A percentile compares a stretch with the other conserved stretches of the same genome.
phyloP scores from a whole-genome alignment of 345 rosid species.

The Diplotaxis tenuifolia region DNA sequence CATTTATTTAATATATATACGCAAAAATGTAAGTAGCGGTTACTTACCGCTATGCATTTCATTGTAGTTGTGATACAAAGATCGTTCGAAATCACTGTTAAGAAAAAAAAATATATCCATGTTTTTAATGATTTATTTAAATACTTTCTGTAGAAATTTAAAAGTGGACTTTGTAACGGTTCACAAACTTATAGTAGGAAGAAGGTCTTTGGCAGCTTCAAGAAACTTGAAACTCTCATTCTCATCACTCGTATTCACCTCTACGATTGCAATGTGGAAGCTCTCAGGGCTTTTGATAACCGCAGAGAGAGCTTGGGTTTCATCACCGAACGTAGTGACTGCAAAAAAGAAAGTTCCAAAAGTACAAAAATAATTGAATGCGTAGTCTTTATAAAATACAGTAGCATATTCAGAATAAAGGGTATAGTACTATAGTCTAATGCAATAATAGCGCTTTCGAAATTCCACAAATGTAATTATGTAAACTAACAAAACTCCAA shows the following conservation, averaged over 20 bases:
- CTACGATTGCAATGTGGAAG: slow-evolving; percentile 86
- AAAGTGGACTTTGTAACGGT: neutral
- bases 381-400: neutral
- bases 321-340: slow-evolving; percentile 74
- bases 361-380: neutral
- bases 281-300: slow-evolving; percentile 56
- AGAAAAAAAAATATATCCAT: slow-evolving; percentile 7
- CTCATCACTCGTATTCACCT: slow-evolving; percentile 51
- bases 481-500: slow-evolving; percentile 20
- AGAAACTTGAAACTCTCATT: slow-evolving; percentile 72
- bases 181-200: slow-evolving; percentile 69
- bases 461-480: slow-evolving; percentile 20
- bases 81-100: slow-evolving; percentile 75
- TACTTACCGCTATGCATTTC: slow-evolving; percentile 90
- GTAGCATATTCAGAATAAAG: neutral
- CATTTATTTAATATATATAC: neutral
- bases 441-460: neutral
- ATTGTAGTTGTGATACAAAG: slow-evolving; percentile 83
- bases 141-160: neutral
- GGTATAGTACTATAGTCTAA: neutral
- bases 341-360: slow-evolving; percentile 34
- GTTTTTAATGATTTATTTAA: neutral
- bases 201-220: slow-evolving; percentile 73
- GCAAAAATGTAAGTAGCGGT: slow-evolving; percentile 7
- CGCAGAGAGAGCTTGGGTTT: slow-evolving; percentile 70